Evolutionary conservation across 371 early-diverging fungal species (phyloP).

Genomic region (Blakeslea trispora): DNA sequence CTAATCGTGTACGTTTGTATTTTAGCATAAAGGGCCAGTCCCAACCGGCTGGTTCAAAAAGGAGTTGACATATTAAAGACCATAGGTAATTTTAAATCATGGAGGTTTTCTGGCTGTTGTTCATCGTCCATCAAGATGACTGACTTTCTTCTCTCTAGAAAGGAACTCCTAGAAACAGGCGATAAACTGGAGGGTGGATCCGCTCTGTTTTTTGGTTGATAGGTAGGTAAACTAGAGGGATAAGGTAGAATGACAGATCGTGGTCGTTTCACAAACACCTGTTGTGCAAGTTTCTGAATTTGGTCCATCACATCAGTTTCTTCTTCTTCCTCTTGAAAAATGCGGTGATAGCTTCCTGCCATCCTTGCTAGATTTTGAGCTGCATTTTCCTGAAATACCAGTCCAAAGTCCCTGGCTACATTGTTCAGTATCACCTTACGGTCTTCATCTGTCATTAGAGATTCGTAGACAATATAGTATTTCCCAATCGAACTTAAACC

Average conservation of each 20-base stretch:
- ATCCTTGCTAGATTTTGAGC: slow-evolving; percentile 38
- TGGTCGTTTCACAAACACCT: slow-evolving; percentile 19
- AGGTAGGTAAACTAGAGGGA: slow-evolving; percentile 14
- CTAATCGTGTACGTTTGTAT: slow-evolving; percentile 17
- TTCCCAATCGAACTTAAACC: slow-evolving; percentile 29
- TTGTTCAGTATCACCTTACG: slow-evolving; percentile 21
- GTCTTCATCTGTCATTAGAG: slow-evolving; percentile 17
- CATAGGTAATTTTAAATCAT: slow-evolving; percentile 6
- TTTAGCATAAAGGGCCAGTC: slow-evolving; percentile 36
- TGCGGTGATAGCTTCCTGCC: slow-evolving; percentile 30
- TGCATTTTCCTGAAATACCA: slow-evolving; percentile 42
- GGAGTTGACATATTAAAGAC: slow-evolving; percentile 36
- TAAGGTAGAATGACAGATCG: slow-evolving; percentile 16
- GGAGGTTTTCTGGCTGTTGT: neutral
- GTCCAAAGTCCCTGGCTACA: slow-evolving; percentile 27
- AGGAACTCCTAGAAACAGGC: slow-evolving; percentile 7
- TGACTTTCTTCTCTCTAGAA: slow-evolving; percentile 29
- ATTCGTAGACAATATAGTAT: slow-evolving; percentile 32
- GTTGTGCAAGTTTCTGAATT: slow-evolving; percentile 21
- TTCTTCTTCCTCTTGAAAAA: slow-evolving; percentile 26
- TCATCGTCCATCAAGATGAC: slow-evolving; percentile 11
- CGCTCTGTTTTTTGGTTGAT: too few relatives aligned
- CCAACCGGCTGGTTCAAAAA: slow-evolving; percentile 42
- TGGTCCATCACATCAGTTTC: slow-evolving; percentile 15
- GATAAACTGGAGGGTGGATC: too few relatives aligned